Evolutionary conservation across 352 stramenopile species (phyloP), one percentile per base, ranked within the genome.

Genomic region (Phytophthora rubi): DNA sequence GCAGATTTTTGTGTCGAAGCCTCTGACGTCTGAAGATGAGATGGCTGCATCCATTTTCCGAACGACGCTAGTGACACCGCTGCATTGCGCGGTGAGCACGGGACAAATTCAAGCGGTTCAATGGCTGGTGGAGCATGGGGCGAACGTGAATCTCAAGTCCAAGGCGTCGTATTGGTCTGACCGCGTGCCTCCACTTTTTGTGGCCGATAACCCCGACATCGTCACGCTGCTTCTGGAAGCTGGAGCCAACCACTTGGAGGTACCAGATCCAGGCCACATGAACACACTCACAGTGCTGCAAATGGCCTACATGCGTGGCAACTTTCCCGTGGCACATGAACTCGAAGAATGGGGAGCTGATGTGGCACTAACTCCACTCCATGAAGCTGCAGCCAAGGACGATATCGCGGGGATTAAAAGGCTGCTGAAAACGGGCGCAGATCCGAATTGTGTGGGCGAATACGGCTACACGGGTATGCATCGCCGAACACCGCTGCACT

Each of bases 261-360:
- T 94, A 6, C 80, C 84, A 47, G 80, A 91, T 56, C 81, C 84
- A 9, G 81, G 79, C 5, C 79, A 83, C 49, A 87, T 92, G 79
- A 90, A 89, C 62, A 90, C 85, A 6, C 68, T 92, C 47, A 93
- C 85, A 4, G 81, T 83, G 37, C 71, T 90, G 16, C 81, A 92
- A 59, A 61, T 91, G 61, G 83, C 86, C 10, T 90, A 91, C 48
- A 68, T 94, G 59, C 72, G 81, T 39, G 85, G 77, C 9, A 91
- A 90, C 55, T 88, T 88, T 35, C 75, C 86, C 7, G 81, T 93
- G 1, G 86, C 75, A 0, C 70, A 83, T 3, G 81, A 89, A 54
- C 68, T 94, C 6, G 86, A 94, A 62, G 66, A 86, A 28, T 93
- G 84, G 84, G 86, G 86, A 37, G 83, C 73, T 33, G 84, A 94